Evolutionary conservation across 495 filamentous ascomycete species (phyloP).

Genomic region (Penicillium steckii): DNA sequence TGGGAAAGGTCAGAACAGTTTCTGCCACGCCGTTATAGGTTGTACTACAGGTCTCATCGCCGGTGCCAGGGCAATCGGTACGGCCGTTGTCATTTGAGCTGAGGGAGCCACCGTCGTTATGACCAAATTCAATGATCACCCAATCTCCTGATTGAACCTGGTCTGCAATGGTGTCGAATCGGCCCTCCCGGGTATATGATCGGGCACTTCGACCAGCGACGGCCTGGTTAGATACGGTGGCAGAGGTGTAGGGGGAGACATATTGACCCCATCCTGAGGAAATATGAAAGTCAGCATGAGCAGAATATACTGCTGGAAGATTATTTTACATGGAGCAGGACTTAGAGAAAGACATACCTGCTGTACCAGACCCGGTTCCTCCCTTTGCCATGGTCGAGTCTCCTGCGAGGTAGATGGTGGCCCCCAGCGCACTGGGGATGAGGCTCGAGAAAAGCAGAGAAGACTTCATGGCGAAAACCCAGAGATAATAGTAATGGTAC

Average conservation of each 20-base stretch:
- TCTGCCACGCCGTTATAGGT: conserved; percentile 50
- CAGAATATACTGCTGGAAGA: no score
- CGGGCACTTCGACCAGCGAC: conserved; percentile 59
- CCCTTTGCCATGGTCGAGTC: conserved; percentile 57
- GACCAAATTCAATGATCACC: conserved; percentile 63
- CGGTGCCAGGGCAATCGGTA: conserved; percentile 55
- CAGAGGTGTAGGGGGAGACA: conserved; percentile 43
- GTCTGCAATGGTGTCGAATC: conserved; percentile 53
- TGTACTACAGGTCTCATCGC: conserved; percentile 53
- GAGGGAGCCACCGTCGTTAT: conserved; percentile 65
- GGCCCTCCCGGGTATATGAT: conserved; percentile 58
- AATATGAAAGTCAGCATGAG: neutral
- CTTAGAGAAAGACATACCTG: conserved; percentile 15
- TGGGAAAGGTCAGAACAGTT: conserved; percentile 56
- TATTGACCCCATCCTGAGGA: conserved; percentile 59
- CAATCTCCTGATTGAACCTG: conserved; percentile 51
- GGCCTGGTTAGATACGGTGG: conserved; percentile 56
- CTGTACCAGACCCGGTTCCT: conserved; percentile 34
- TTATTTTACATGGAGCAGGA: neutral
- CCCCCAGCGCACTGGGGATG: conserved; percentile 25
- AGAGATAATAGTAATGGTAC: no score
- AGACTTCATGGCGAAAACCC: conserved; percentile 26
- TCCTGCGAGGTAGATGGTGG: conserved; percentile 53
- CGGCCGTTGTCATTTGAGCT: conserved; percentile 57
- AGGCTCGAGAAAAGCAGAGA: conserved; percentile 17